Evolutionary conservation across 768 basidiomycete genomes (phyloP), one percentile per base, ranked within the genome.

Genomic region (Mrakia hoshinonis): DNA sequence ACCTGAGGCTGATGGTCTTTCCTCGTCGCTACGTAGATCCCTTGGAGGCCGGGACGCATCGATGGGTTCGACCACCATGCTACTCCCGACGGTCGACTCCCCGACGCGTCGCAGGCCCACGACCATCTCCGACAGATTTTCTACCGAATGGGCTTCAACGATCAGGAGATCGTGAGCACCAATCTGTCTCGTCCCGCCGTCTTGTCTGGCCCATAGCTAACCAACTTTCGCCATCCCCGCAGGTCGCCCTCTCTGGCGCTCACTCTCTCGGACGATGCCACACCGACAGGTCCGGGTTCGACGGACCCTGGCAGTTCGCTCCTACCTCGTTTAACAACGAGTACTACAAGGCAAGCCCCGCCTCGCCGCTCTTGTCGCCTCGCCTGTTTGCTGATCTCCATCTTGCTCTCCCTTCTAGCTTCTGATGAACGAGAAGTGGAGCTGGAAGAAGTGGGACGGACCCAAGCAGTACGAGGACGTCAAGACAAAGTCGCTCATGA

Each of bases 261-360:
- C 95, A 99, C 78, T 93, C 92, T 71, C 87, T 99, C 55, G 95
- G 96, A 29, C 90, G 95, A 78, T 95, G 92, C 84, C 95, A 99
- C 83, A 70, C 83, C 70, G 85, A 90, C 80, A 86, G 91, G 38
- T 79, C 78, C 47, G 77, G 78, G n/a, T 79, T 79, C 71, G 78
- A 79, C 48, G 77, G 79, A 20, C 79, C 80, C n/a, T 79, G 79
- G 78, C 38, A 48, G 24, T 73, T 73, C 67, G 47, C 65, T 29
- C 67, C 93, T 4, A 90, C 86, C 26, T 90, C 90, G 3, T 79
- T 93, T 76, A 88, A 89, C 51, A 93, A 94, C 79, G 90, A 91
- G 77, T 66, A 66, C 64, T 66, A 18, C 64, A 64, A 68, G 18
- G 58, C 31, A 6, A 12, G 58, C n/a, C n/a, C n/a, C n/a, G n/a